Percentiles rank a stretch among this genome's conserved stretches.
Conservation (phyloP, 345 rosid genomes). For the Combretum micranthum region DNA sequence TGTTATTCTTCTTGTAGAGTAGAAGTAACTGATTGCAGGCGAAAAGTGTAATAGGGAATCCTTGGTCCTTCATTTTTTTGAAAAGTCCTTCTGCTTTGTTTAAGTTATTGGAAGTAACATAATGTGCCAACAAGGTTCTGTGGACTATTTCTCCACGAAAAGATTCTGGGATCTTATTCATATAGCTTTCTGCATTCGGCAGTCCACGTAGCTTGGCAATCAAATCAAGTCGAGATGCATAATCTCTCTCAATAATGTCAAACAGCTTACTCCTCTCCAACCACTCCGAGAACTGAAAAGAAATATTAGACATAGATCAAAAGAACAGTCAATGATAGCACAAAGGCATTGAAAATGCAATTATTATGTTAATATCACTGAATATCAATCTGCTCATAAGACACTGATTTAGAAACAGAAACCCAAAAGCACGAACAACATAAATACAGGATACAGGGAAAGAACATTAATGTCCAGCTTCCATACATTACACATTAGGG, state of each 20-base stretch:
- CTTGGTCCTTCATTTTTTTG: slow-evolving; percentile 75
- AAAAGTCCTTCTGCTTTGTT: slow-evolving; percentile 67
- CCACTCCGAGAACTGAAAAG: slow-evolving; percentile 79
- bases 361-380: no score
- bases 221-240: slow-evolving; percentile 80
- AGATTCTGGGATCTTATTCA: slow-evolving; percentile 61
- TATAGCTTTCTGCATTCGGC: slow-evolving; percentile 59
- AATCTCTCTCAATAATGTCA: slow-evolving; percentile 68
- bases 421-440: no score
- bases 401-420: no score
- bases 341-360: no score
- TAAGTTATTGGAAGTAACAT: slow-evolving; percentile 35
- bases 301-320: neutral
- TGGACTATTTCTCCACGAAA: slow-evolving; percentile 61
- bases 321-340: neutral
- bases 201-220: slow-evolving; percentile 67
- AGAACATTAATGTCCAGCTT: no score
- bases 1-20: slow-evolving; percentile 74
- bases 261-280: slow-evolving; percentile 50
- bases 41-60: slow-evolving; percentile 52
- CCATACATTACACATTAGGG: no score
- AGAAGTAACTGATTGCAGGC: slow-evolving; percentile 90
- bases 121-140: slow-evolving; percentile 66
- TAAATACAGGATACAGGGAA: no score
- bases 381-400: no score